Conservation (phyloP, 805 yeast genomes). For the Nakazawaea laoshanensis region DNA sequence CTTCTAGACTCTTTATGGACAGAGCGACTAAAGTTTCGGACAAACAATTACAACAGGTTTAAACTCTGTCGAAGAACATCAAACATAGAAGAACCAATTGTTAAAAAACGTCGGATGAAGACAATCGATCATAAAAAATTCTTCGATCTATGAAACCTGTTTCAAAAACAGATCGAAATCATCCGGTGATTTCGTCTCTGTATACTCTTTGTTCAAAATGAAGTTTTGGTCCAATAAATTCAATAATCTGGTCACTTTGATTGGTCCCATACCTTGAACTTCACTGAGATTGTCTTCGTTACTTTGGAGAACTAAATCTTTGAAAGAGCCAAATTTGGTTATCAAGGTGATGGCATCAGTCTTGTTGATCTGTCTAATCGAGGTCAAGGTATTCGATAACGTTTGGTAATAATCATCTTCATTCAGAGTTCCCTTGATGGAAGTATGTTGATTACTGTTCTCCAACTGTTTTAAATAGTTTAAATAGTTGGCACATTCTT, state of each 20-base stretch:
- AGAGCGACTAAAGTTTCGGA: too few relatives aligned
- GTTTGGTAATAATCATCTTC: slow-evolving; percentile 35
- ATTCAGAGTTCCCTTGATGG: slow-evolving; percentile 31
- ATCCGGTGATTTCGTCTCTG: not conserved
- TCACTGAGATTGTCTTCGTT: slow-evolving; percentile 20
- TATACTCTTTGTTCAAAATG: slow-evolving; percentile 32
- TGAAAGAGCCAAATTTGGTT: slow-evolving; percentile 38
- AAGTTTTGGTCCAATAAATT: slow-evolving; percentile 40
- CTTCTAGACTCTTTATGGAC: too few relatives aligned
- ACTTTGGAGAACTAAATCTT: slow-evolving; percentile 27
- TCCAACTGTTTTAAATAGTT: slow-evolving; percentile 24
- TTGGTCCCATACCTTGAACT: slow-evolving; percentile 41
- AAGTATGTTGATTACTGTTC: slow-evolving; percentile 18
- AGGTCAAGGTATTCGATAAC: slow-evolving; percentile 35
- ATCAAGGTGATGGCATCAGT: slow-evolving; percentile 44
- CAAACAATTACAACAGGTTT: too few relatives aligned
- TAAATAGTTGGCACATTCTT: slow-evolving; percentile 41
- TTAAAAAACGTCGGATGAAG: too few relatives aligned
- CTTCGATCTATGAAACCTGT: slow-evolving; percentile 3
- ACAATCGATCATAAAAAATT: not conserved
- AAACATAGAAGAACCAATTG: too few relatives aligned
- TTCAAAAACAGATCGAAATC: slow-evolving; percentile 9
- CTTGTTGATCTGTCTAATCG: slow-evolving; percentile 39
- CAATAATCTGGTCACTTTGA: slow-evolving; percentile 32
- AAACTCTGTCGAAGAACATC: too few relatives aligned